Evolutionary conservation across 2,329 filamentous ascomycete genomes (phyloP), one percentile per base, ranked within the genome.

Genomic region (Botrytis paeoniae): DNA sequence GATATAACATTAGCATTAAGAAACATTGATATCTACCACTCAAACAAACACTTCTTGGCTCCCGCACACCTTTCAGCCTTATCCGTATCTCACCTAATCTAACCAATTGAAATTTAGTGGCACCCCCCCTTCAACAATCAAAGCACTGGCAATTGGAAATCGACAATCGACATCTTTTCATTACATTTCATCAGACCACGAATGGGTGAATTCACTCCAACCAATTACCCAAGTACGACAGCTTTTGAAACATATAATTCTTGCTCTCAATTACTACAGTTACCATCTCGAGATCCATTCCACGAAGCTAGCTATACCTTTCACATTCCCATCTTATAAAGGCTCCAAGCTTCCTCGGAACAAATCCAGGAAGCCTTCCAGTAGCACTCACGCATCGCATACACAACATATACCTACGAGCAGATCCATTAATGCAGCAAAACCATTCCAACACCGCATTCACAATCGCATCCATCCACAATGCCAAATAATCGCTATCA

Each of bases 401-500:
- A 48, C 20, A 37, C 20, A 10, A 43, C 37, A 43, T 29, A 48
- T n/a, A 48, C 29, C 22, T 16, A 18, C 29, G 10, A 37, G 59
- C 6, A 12, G 59, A 22, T 18, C 35, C 63, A 51, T 72, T 32
- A 20, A 72, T 72, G 62, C 70, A 48, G 70, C 45, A 22, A 66
- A 48, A 39, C 25, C 16, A 20, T 9, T 41, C 16, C 8, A n/a
- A 41, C 25, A 41, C 35, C 10, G 37, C 25, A 41, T 62, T 43
- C 16, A 43, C 25, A 66, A 39, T 14, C 35, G 22, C 41, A 63
- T 35, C 60, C 16, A 54, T 29, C n/a, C 25, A 72, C 48, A 51
- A 72, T 72, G 70, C 39, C 70, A 32, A 35, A 41, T 25, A 66
- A 45, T 54, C 63, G 51, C 39, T 72, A 72, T 32, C 69, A 75